A percentile compares a stretch with the other conserved stretches of the same genome.
Evolutionary conservation across 2,329 filamentous ascomycete genomes (phyloP).

Genomic region (Ophiostoma montium): DNA sequence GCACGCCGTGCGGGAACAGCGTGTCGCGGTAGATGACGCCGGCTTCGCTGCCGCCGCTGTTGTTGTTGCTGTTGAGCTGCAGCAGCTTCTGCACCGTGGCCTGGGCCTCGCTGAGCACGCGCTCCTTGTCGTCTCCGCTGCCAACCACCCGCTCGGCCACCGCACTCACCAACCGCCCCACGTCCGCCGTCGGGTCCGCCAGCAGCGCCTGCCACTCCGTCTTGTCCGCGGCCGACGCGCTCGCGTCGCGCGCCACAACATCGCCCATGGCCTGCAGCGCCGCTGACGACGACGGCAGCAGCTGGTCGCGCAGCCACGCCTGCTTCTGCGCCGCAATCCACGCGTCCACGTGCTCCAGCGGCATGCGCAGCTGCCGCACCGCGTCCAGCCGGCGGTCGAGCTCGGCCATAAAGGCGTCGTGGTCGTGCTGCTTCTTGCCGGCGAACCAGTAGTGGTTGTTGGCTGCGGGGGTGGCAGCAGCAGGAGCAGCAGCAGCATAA

Average conservation of each 20-base stretch:
- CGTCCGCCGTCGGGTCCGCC: constrained; percentile 9
- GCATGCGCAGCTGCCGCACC: constrained; percentile 28
- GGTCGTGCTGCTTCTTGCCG: constrained; percentile 25
- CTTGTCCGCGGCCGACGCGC: constrained; percentile 9
- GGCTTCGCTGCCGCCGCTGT: constrained; percentile 8
- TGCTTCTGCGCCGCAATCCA: constrained; percentile 37
- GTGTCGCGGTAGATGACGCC: constrained; percentile 13
- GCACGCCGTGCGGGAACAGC: constrained; percentile 6
- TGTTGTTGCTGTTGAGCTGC: too few relatives aligned
- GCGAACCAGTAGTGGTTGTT: constrained; percentile 41
- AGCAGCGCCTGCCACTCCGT: constrained; percentile 1
- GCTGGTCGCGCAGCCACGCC: constrained; percentile 28
- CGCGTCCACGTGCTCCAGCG: constrained; percentile 32
- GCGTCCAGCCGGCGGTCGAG: constrained; percentile 35
- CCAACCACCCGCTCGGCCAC: background rate
- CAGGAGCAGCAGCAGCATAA: too few relatives aligned
- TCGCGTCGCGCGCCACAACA: too few relatives aligned
- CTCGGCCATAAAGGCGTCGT: constrained; percentile 32
- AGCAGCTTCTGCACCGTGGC: constrained; percentile 7
- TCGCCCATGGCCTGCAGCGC: constrained; percentile 14
- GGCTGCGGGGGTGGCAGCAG: constrained; percentile 18
- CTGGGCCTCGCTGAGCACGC: constrained; percentile 5
- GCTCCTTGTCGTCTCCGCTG: background rate
- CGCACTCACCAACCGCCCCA: constrained; percentile 3
- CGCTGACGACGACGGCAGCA: constrained; percentile 14